Percentiles rank a stretch among this genome's conserved stretches.
These are phyloP conservation scores for Coemansia sp. DNA, from an alignment of 192 early-diverging fungal species.

Conservation along the genomic window DNA sequence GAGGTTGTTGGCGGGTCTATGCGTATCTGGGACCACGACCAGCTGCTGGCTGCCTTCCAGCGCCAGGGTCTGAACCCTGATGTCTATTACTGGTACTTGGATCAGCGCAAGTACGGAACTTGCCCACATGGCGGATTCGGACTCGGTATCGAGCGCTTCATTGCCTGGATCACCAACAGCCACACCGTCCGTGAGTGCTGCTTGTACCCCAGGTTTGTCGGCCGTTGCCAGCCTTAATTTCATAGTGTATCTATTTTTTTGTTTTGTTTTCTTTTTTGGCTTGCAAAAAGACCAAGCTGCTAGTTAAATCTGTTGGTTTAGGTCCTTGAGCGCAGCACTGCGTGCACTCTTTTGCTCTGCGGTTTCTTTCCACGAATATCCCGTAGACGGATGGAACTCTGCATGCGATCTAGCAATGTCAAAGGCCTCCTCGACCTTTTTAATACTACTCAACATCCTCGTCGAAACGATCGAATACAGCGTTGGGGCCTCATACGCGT, in stretches of 20 bases:
- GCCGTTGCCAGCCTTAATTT: slow-evolving; percentile 77
- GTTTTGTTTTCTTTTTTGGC: slow-evolving; percentile 1
- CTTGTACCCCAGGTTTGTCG: slow-evolving; percentile 92
- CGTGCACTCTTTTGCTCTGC: slow-evolving; percentile 32
- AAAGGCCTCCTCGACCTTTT: slow-evolving; percentile 46
- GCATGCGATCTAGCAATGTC: slow-evolving; percentile 37
- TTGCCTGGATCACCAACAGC: slow-evolving; percentile 95
- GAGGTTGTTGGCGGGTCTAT: slow-evolving; percentile 99
- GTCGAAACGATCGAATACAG: slow-evolving; percentile 70
- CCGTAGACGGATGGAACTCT: slow-evolving; percentile 51
- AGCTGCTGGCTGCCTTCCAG: slow-evolving; percentile 79
- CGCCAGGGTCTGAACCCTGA: slow-evolving; percentile 90
- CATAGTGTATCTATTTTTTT: not conserved
- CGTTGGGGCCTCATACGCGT: slow-evolving; percentile 73
- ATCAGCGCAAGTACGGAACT: slow-evolving; percentile 98
- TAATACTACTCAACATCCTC: slow-evolving; percentile 63
- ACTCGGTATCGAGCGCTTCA: slow-evolving; percentile 93
- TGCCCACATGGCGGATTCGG: slow-evolving; percentile 97
- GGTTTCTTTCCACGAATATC: slow-evolving; percentile 53
- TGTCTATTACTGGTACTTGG: slow-evolving; percentile 99
- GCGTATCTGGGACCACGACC: slow-evolving; percentile 87
- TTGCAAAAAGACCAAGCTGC: not conserved
- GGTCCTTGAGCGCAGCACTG: slow-evolving; percentile 37
- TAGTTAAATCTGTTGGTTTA: not conserved
- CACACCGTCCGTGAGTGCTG: slow-evolving; percentile 87